phyloP scores from a whole-genome alignment of 2,329 filamentous ascomycete genomes.

The Gremmenia infestans region DNA sequence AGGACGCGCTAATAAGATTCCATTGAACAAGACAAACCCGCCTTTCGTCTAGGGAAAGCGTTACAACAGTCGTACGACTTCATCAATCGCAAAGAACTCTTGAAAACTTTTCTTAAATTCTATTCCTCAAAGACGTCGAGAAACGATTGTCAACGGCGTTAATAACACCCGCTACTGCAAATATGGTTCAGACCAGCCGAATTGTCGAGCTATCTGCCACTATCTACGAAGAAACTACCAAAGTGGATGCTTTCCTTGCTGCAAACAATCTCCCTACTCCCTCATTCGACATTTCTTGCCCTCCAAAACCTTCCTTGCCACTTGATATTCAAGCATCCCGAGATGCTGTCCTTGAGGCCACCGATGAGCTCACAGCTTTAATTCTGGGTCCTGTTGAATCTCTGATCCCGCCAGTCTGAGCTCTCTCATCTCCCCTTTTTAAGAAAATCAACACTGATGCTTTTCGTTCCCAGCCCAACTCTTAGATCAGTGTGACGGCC shows the following conservation, averaged over 20 bases:
- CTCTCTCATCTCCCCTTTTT: background rate
- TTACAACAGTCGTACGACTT: too few relatives aligned
- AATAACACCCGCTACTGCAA: background rate
- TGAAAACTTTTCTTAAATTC: too few relatives aligned
- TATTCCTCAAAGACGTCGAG: too few relatives aligned
- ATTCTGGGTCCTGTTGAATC: conserved; percentile 6
- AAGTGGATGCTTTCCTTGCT: conserved; percentile 6
- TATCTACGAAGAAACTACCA: conserved; percentile 4
- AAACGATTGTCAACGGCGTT: too few relatives aligned
- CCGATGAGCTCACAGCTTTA: conserved; percentile 15
- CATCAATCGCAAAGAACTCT: too few relatives aligned
- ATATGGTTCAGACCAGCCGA: background rate
- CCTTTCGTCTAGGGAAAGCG: too few relatives aligned
- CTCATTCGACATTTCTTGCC: conserved; percentile 7
- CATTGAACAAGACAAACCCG: too few relatives aligned
- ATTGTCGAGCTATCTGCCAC: conserved; percentile 5
- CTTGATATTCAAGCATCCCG: conserved; percentile 7
- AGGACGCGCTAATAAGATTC: too few relatives aligned
- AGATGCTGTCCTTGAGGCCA: conserved; percentile 13
- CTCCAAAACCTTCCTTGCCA: background rate
- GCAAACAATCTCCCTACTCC: conserved; percentile 7
- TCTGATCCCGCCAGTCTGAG: background rate
- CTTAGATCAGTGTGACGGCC: conserved; percentile 15
- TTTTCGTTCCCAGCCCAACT: background rate
- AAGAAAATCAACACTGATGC: background rate